Evolutionary conservation across 2,329 filamentous ascomycete genomes (phyloP).

Genomic region (Achaetomium macrosporum): DNA sequence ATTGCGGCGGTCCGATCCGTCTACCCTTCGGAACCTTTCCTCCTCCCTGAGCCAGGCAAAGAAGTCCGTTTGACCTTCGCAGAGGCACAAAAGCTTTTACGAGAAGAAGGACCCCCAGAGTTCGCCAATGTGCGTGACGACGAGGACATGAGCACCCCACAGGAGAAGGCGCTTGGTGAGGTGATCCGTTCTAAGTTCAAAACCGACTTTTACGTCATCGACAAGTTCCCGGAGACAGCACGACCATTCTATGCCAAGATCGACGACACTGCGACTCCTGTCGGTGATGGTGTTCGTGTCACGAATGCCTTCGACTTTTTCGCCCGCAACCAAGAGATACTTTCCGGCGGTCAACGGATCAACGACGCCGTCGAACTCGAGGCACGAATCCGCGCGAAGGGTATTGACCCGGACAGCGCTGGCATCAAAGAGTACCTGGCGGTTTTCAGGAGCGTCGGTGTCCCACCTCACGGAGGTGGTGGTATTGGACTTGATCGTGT

Average conservation of each 20-base stretch:
- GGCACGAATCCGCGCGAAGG: constrained; percentile 69
- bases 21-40: constrained; percentile 72
- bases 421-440: constrained; percentile 89
- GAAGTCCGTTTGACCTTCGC: constrained; percentile 72
- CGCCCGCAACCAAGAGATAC: constrained; percentile 85
- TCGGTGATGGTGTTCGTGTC: too few species aligned
- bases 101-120: constrained; percentile 65
- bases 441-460: constrained; percentile 72
- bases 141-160: constrained; percentile 73
- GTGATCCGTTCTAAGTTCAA: constrained; percentile 83
- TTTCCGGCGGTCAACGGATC: constrained; percentile 91
- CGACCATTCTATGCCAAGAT: constrained; percentile 91
- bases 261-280: constrained; percentile 60
- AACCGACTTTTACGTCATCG: constrained; percentile 93
- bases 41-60: constrained; percentile 67
- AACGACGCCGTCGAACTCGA: constrained; percentile 72
- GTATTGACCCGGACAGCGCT: constrained; percentile 66
- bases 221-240: constrained; percentile 88
- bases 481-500: constrained; percentile 88
- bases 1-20: constrained; percentile 66
- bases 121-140: constrained; percentile 64
- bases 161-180: constrained; percentile 83
- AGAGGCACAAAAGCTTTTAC: constrained; percentile 70
- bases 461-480: constrained; percentile 85
- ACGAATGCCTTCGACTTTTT: constrained; percentile 77